Evolutionary conservation across 176 grass and related monocot genomes (phyloP), one percentile per base, ranked within the genome.

Genomic region (Carex myosuroides): DNA sequence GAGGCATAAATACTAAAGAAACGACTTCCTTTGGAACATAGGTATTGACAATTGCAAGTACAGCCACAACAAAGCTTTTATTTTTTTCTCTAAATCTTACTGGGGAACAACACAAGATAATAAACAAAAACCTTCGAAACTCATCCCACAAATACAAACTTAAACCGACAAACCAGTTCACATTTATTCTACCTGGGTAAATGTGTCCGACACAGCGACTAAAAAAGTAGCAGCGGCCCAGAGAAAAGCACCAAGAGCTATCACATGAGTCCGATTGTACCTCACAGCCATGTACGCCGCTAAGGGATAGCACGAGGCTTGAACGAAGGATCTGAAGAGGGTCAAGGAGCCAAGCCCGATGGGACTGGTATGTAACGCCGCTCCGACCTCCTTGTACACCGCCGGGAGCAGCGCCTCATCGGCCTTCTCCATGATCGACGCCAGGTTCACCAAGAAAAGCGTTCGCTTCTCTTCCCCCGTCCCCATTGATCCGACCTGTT

Each of bases 161-260:
- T 56, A 62, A 29, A 11, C 13, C 8, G 8, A 46, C 7, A 54
- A 89, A 46, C 44, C 44, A 9, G 44, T 72, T 63, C n/a, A 52
- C 59, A 67, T 6, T 21, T 20, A 70, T 2, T 12, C 6, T 6
- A 97, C 92, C 92, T 97, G 85, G 4, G 70, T 44, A 87, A 97
- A 94, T 39, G 94, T 92, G 70, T 5, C 54, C 58, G 94, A 94
- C 78, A 97, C 46, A 82, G 89, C 94, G 84, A 94, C 92, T 59
- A 94, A 84, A 74, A 97, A 97, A 18, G 94, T 97, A 71, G 94
- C 94, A 53, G 89, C 89, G 65, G 94, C 90, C 94, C 92, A 97
- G 87, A 97, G 94, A 55, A 97, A 79, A 17, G 92, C 90, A 3
- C 94, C 94, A 0, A 81, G 83, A 66, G 94, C 92, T 69, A 97